Base-by-base conservation (phyloP, 176 grass and related monocot genomes). In the Pontederia paniculata region DNA sequence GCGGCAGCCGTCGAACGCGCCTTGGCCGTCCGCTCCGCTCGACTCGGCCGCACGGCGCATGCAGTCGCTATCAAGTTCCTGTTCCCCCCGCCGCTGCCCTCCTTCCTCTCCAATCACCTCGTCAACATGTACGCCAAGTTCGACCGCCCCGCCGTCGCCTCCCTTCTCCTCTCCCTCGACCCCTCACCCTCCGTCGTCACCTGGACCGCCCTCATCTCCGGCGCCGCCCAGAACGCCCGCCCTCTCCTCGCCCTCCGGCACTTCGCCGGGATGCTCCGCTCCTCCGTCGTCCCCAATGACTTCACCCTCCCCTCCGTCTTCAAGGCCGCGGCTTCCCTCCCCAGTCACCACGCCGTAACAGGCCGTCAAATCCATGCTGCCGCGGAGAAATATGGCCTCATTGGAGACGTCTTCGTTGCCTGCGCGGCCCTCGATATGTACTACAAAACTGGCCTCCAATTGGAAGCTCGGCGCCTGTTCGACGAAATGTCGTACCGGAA, bases 51-150 rank as follows among this genome's bases (percentile, higher is more conserved):
- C n/a, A 74, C 89, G n/a, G 69, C 72, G 0, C 84, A 88, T 57
- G 89, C 84, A 62, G 67, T 63, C 37, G 68, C 70, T 0, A 42
- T 88, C 10, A 71, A 74, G 67, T 16, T 76, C 65, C 37, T 86
- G 14, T 67, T 72, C 16, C 81, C 71, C 42, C 16, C 13, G 5
- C n/a, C 60, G 18, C 60, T 85, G 31, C 81, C 78, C 0, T 79
- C 72, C 17, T 95, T 95, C 74, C 67, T 95, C 55, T 70, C 74
- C 68, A 80, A 60, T 15, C 84, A 88, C 84, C 75, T 88, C 62
- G 69, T 85, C 89, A 82, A 88, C 76, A 74, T 95, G 54, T 95
- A 95, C 71, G 80, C 89, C 55, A 88, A 95, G 55, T 84, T 95
- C 68, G 77, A 88, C 52, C 84, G 72, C 69, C 80, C 89, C 21